A percentile compares a stretch with the other conserved stretches of the same genome.
These are phyloP conservation scores for Picea engelmannii DNA, from an alignment of 83 land plant genomes.

Conservation along the genomic window DNA sequence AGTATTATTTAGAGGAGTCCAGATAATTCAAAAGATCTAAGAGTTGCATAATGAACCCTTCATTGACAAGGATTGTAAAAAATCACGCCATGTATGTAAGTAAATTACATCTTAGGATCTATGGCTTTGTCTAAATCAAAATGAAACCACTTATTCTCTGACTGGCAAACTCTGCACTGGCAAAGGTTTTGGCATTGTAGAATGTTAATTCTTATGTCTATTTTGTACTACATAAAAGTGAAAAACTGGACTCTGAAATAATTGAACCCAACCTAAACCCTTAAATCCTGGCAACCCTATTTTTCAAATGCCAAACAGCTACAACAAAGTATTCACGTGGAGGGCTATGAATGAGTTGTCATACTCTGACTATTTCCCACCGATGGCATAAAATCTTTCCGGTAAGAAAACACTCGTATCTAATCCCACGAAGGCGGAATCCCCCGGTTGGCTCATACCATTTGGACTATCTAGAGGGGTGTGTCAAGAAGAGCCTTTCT, in stretches of 20 bases:
- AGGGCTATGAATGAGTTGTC: background rate
- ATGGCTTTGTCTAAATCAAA: background rate
- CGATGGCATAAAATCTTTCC: background rate
- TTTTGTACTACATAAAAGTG: background rate
- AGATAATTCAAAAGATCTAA: background rate
- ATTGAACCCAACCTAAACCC: background rate
- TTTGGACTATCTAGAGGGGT: background rate
- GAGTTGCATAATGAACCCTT: background rate
- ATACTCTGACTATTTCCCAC: background rate
- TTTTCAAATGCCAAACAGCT: background rate
- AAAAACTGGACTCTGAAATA: background rate
- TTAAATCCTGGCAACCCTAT: background rate
- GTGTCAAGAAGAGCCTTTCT: background rate
- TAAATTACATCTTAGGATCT: conserved; percentile 2
- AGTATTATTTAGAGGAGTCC: background rate
- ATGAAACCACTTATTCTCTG: background rate
- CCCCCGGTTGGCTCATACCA: background rate
- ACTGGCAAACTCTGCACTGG: background rate
- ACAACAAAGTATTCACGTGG: background rate
- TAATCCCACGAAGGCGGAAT: background rate
- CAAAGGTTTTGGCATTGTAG: background rate
- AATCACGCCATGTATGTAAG: background rate
- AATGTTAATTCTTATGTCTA: background rate
- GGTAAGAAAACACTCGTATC: background rate
- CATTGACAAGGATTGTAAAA: background rate